Base-by-base conservation (phyloP, 179 eudicot genomes). In the Corrigiola litoralis region DNA sequence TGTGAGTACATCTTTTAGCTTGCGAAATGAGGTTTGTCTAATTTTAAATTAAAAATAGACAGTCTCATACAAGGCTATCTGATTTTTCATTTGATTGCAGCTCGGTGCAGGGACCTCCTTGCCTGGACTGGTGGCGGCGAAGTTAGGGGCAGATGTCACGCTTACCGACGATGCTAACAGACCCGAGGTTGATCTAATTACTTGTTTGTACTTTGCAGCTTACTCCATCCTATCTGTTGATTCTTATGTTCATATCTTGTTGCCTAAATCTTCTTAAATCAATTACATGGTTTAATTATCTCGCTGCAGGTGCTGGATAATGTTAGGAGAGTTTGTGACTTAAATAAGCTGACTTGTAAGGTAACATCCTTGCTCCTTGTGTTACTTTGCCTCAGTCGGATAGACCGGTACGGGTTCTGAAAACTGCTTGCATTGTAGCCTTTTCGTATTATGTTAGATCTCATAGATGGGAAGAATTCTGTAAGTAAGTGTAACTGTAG, bases 51-150 rank as follows among this genome's bases (percentile, higher is more conserved):
- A 23, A 51, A 51, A 9, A 23, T 9, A 25, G n/a, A n/a, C n/a
- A n/a, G n/a, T n/a, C n/a, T n/a, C n/a, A n/a, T n/a, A n/a, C n/a
- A n/a, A n/a, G n/a, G n/a, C n/a, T n/a, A n/a, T n/a, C n/a, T n/a
- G n/a, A n/a, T n/a, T n/a, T n/a, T 37, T 1, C 0, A 23, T 65
- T 24, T 31, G 48, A 27, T 17, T 74, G 67, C 64, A 90, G 98
- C 82, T 92, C 71, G 98, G 98, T 67, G 95, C 98, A 46, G 98
- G 98, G 65, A 92, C 96, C 36, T 84, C 92, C 6, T 79, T 92
- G 78, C 98, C 98, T 45, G 98, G 98, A 20, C 70, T 92, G 66
- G 96, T 90, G 61, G 98, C 96, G n/a, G 90, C 95, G 0, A 92
- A 84, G 74, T 79, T 87, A 29, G 96, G 98, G 36, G 84, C 95